Conservation (phyloP, 495 filamentous ascomycete species). For the Xylaria scruposa region DNA sequence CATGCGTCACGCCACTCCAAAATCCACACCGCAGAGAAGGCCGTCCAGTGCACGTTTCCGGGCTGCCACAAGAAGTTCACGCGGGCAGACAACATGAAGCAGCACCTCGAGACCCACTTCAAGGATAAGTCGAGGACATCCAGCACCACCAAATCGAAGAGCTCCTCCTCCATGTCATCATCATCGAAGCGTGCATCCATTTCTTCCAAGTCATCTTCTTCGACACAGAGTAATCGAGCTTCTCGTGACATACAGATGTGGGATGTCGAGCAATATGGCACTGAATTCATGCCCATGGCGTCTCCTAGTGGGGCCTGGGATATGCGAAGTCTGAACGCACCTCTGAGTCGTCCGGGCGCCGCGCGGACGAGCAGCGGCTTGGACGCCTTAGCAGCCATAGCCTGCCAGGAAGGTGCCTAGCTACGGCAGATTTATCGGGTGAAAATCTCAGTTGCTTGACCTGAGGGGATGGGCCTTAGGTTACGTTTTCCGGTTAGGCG, state of each 20-base stretch:
- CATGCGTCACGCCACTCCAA: constrained; percentile 96
- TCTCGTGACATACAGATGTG: constrained; percentile 42
- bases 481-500: background rate
- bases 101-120: constrained; percentile 89
- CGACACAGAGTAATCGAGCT: constrained; percentile 31
- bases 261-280: constrained; percentile 37
- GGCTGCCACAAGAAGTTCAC: constrained; percentile 92
- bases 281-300: constrained; percentile 33
- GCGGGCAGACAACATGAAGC: constrained; percentile 98
- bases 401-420: constrained; percentile 47
- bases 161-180: constrained; percentile 42
- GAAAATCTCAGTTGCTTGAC: background rate
- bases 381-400: constrained; percentile 51
- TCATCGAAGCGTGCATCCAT: constrained; percentile 44
- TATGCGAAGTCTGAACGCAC: constrained; percentile 49
- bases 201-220: constrained; percentile 41
- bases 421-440: background rate
- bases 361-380: constrained; percentile 47
- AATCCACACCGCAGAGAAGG: constrained; percentile 96
- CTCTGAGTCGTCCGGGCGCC: constrained; percentile 44
- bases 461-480: background rate
- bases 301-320: constrained; percentile 50
- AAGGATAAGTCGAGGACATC: constrained; percentile 56
- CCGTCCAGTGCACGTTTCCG: constrained; percentile 78
- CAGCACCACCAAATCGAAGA: constrained; percentile 39